Evolutionary conservation across 2,329 filamentous ascomycete genomes (phyloP), one percentile per base, ranked within the genome.

Genomic region (Arthroderma uncinatum): DNA sequence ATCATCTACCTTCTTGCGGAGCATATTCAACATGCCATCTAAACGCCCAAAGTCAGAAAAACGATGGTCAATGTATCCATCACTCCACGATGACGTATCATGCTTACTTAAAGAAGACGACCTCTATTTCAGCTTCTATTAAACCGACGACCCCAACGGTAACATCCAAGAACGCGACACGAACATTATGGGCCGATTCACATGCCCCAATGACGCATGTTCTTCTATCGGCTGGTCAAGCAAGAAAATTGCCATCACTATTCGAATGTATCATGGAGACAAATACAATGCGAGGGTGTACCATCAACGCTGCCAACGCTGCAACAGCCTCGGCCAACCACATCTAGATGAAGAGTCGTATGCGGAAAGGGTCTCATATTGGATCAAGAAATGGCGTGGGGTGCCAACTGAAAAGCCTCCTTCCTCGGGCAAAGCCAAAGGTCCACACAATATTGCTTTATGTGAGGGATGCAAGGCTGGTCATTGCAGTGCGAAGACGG

Each of bases 211-310:
- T 55, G 2, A 19, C 12, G 23, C 30, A 16, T 76, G 73, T 60
- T 8, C 2, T 2, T 58, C 62, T 0, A 57, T 23, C 5, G 71
- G 67, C 53, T 76, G 73, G 73, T 61, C 63, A 16, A 76, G 74
- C 67, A 72, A 68, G 58, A 66, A 60, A 60, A 70, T 76, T 56
- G 69, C 73, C 19, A 72, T 75, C 40, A 74, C 68, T 0, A 75
- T 77, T 44, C 68, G 73, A 21, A 65, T 72, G 62, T 76, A 75
- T 62, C 44, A 60, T 2, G 62, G 57, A 14, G 10, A 62, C 37
- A 62, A 62, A 64, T 77, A 77, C 60, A 77, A 76, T 61, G 73
- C 72, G 47, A 64, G 70, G 57, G 73, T 77, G 44, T 77, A 76
- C 61, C 64, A 73, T 60, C 73, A 76, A 62, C 67, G 68, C 6